Evolutionary conservation across 257 asterid species (phyloP), one percentile per base, ranked within the genome.

Genomic region (Nicotiana obtusifolia): DNA sequence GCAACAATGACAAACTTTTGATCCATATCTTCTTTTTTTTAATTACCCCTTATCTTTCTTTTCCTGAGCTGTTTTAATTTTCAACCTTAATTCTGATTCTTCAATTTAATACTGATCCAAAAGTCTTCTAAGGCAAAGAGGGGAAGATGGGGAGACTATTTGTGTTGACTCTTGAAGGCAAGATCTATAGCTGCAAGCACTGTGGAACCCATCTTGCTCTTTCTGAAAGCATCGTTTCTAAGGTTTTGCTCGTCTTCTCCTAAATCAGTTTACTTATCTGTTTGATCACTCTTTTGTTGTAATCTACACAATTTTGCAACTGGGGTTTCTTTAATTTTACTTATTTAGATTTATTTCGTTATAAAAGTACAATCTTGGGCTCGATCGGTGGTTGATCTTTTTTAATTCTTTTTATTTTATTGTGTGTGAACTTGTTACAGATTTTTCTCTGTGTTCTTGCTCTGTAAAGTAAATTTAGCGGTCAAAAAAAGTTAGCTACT

Each of bases 151-250:
- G 85, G 28, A 82, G 82, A 47, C 64, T 82, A 31, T 82, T 82
- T 77, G 73, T 77, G 57, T 57, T 82, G 57, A 77, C 64, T 20
- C 79, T 82, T 28, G 85, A 82, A 73, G 85, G 82, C 30, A 82
- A 20, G 76, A 77, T 76, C 62, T 82, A 82, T 15, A 77, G 78
- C 77, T 77, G 85, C 77, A 82, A 82, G 37, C 82, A 77, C 77
- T 82, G 85, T 56, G 80, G 64, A 49, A 82, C 85, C 24, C 85
- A 82, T 77, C 85, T 82, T 54, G 79, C 85, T 57, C 82, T 82
- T 37, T 76, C 82, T 53, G 79, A 82, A 6, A 62, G 77, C 64
- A 33, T 82, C 26, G 77, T 76, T 35, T 82, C 85, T 47, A 82
- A 77, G 85, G 85, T 82, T 76, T 13, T 19, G 3, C 31, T 69